Base-by-base conservation (phyloP, 208 protist genomes). In the Polymyxa betae region DNA sequence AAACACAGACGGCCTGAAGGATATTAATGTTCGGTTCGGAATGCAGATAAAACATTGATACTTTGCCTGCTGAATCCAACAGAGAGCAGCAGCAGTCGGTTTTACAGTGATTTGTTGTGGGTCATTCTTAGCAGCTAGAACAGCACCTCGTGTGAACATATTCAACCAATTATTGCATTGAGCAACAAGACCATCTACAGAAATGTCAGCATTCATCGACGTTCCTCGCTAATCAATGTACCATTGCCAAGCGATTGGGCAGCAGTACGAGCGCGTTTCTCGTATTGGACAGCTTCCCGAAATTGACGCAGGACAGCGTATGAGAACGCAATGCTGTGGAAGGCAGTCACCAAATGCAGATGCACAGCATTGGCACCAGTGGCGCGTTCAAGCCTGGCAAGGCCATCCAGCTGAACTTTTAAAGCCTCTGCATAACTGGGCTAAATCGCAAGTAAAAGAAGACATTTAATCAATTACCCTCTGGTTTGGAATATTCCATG, bases 261-360 rank as follows among this genome's bases (percentile, higher is more conserved):
- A 82, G n/a, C 35, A 12, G 72, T 40, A 12, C 72, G 72, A 5
- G 35, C 5, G 5, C 72, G 72, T n/a, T 82, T 82, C n/a, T 82
- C 72, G n/a, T 40, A 82, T 20, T 5, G 10, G n/a, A 82, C n/a
- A n/a, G 72, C 72, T 20, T 82, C 72, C 35, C 72, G 5, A 12
- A 43, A 82, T 20, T 35, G 72, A 5, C 40, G n/a, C 72, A 82
- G 5, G 35, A 82, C 35, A n/a, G 72, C 72, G 72, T 82, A n/a
- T 43, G 72, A 82, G n/a, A 82, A 82, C 5, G 72, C 72, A n/a
- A 82, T 82, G 12, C 16, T n/a, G 72, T 82, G 72, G n/a, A 20
- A 82, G 16, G 72, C 72, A 12, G 72, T 82, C 72, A n/a, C 72
- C 72, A 82, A n/a, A 43, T 82, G 72, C 72, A 43, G 16, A 43